A percentile compares a stretch with the other conserved stretches of the same genome.
Evolutionary conservation across 163 green algal genomes (phyloP).

Genomic region (Volvox carteri): DNA sequence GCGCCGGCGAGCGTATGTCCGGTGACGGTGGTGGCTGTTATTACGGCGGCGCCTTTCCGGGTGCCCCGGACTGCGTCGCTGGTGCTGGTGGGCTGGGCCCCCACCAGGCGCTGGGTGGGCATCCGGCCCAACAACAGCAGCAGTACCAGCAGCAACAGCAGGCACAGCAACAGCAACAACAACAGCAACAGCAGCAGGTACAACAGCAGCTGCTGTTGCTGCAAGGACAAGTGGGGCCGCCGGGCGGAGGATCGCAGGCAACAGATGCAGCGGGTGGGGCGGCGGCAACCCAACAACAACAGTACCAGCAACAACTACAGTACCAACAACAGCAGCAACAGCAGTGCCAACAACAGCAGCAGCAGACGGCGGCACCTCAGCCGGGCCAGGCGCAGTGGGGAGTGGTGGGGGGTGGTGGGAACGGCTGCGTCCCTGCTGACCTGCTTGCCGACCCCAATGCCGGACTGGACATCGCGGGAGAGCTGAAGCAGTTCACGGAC

Average conservation of each 20-base stretch:
- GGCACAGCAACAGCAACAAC: background rate
- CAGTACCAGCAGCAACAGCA: background rate
- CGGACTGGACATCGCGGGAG: slow-evolving; percentile 43
- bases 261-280: too few relatives aligned
- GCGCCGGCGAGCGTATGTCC: background rate
- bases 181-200: background rate
- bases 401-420: background rate
- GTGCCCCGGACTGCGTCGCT: background rate
- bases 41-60: background rate
- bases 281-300: background rate
- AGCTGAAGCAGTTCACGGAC: slow-evolving; percentile 58
- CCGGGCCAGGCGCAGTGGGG: background rate
- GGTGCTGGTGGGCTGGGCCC: background rate
- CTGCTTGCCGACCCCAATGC: slow-evolving; percentile 15
- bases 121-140: background rate
- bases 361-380: background rate
- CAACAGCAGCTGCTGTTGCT: slow-evolving; percentile 12
- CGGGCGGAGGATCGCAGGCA: background rate
- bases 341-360: slow-evolving; percentile 25
- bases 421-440: background rate
- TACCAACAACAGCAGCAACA: background rate
- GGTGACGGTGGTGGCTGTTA: background rate
- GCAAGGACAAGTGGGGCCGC: background rate
- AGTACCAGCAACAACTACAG: background rate
- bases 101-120: background rate